Conservation (phyloP, 306 rosid species). For the Neltuma alba region DNA sequence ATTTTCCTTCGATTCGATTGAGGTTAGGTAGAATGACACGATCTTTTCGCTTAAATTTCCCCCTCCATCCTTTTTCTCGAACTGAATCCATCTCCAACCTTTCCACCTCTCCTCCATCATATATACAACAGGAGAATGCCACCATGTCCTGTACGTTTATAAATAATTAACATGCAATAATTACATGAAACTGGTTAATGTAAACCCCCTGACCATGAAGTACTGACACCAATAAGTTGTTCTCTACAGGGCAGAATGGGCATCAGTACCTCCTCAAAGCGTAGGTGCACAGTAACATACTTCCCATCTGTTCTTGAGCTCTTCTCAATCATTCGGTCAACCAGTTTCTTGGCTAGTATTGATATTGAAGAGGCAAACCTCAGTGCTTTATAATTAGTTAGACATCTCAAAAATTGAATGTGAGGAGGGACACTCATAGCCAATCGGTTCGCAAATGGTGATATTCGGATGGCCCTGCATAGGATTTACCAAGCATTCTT, state of each 20-base stretch:
- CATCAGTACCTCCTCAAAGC: constrained; percentile 91
- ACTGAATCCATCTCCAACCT: constrained; percentile 75
- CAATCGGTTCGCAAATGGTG: constrained; percentile 95
- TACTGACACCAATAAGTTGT: constrained; percentile 23
- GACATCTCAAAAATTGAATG: constrained; percentile 88
- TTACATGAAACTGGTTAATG: constrained; percentile 13
- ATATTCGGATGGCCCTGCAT: constrained; percentile 81
- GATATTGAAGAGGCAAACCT: constrained; percentile 80
- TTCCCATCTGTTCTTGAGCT: constrained; percentile 79
- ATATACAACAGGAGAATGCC: constrained; percentile 94
- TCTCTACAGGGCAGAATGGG: constrained; percentile 30
- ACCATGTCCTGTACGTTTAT: constrained; percentile 81
- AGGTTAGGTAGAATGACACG: constrained; percentile 64
- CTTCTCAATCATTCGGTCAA: constrained; percentile 68
- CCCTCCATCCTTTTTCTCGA: constrained; percentile 87
- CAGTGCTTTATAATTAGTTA: constrained; percentile 86
- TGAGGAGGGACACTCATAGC: constrained; percentile 92
- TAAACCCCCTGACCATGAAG: not conserved
- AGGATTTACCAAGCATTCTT: constrained; percentile 20
- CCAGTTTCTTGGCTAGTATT: constrained; percentile 67
- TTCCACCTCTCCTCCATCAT: constrained; percentile 85
- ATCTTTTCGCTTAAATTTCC: constrained; percentile 80
- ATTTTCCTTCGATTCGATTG: constrained; percentile 85
- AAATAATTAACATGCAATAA: constrained; percentile 25
- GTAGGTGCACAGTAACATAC: constrained; percentile 84